Percentiles rank a stretch among this genome's conserved stretches.
Evolutionary conservation across 345 rosid species (phyloP).

Genomic region (Populus tremula): DNA sequence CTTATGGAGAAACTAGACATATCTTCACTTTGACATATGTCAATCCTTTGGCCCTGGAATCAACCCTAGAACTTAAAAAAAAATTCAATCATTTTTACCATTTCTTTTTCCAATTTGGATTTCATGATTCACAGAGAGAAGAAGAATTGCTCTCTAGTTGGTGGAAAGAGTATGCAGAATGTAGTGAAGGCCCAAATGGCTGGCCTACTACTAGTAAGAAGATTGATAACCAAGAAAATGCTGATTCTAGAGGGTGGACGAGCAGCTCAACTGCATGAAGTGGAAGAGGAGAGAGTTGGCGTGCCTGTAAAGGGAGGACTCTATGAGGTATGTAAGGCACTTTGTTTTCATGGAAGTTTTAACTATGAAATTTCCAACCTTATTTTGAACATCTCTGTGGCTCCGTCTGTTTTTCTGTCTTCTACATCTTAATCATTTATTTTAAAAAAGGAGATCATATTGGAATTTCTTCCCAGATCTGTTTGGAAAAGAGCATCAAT

Average conservation of each 20-base stretch:
- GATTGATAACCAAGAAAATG: conserved; percentile 32
- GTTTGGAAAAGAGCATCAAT: neutral
- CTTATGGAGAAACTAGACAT: neutral
- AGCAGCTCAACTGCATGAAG: conserved; percentile 46
- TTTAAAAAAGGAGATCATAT: neutral
- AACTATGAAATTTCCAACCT: neutral
- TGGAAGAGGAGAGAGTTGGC: conserved; percentile 93
- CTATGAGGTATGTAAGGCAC: conserved; percentile 56
- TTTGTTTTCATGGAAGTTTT: neutral
- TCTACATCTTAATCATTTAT: neutral
- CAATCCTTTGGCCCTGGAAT: too few species aligned
- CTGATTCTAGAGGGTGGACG: conserved; percentile 34
- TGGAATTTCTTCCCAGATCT: neutral
- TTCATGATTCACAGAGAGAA: conserved; percentile 58
- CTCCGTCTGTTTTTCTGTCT: neutral
- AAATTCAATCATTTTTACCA: neutral
- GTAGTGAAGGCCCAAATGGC: conserved; percentile 80
- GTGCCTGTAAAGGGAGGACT: conserved; percentile 99
- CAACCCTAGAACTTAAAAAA: too few species aligned
- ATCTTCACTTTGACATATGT: neutral
- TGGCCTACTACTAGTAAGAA: conserved; percentile 35
- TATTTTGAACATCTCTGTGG: neutral
- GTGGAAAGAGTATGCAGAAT: conserved; percentile 99
- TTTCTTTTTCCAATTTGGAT: neutral
- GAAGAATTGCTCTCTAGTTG: conserved; percentile 88